phyloP scores from a whole-genome alignment of 192 early-diverging fungal genomes.

The Podila horticola region DNA sequence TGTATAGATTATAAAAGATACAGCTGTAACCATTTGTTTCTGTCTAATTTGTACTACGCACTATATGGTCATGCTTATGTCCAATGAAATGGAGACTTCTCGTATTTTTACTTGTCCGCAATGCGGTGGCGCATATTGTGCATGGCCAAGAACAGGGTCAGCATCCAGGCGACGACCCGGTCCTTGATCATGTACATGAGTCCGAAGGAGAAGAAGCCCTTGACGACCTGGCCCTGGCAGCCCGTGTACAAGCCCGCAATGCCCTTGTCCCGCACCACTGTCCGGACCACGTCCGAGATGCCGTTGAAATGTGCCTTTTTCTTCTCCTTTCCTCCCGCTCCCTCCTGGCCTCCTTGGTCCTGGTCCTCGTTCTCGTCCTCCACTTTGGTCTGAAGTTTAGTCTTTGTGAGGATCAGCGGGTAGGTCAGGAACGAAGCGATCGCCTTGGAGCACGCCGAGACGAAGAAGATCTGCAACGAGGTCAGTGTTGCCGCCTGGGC shows the following conservation, averaged over 20 bases:
- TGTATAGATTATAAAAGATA: too few species aligned
- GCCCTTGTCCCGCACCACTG: conserved; percentile 46
- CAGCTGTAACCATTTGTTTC: too few species aligned
- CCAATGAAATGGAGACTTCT: too few species aligned
- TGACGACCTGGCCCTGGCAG: conserved; percentile 60
- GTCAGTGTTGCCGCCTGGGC: conserved; percentile 39
- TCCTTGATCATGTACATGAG: conserved; percentile 68
- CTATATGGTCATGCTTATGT: too few species aligned
- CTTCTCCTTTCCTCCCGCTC: conserved; percentile 2
- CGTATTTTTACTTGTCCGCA: conserved; percentile 11
- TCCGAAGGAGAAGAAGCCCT: conserved; percentile 64
- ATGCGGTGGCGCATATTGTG: conserved; percentile 39
- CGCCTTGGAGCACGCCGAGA: conserved; percentile 58
- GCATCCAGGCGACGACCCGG: conserved; percentile 57
- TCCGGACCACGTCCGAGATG: conserved; percentile 38
- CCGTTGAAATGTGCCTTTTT: conserved; percentile 22
- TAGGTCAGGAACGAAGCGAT: conserved; percentile 62
- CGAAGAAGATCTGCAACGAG: conserved; percentile 55
- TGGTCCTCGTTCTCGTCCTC: conserved; percentile 7
- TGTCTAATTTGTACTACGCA: too few species aligned
- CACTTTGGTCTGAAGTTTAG: conserved; percentile 50
- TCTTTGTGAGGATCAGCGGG: conserved; percentile 59
- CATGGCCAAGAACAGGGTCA: conserved; percentile 52
- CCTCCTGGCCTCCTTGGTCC: conserved; percentile 2
- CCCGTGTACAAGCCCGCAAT: conserved; percentile 41